Conservation (phyloP, 2,329 filamentous ascomycete species). For the Emmonsiellopsis sp. region DNA sequence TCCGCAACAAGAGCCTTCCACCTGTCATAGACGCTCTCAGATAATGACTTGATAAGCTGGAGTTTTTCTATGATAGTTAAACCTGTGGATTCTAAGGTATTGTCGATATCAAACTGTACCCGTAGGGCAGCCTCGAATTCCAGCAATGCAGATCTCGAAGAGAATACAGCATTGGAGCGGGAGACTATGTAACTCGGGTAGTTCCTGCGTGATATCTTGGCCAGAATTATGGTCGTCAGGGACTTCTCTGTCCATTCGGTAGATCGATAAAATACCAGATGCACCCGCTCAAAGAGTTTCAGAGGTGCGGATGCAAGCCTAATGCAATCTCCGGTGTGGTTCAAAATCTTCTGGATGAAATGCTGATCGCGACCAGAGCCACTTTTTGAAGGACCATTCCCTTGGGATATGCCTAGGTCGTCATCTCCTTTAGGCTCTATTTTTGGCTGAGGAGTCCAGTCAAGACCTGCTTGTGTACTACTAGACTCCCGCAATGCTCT, state of each 20-base stretch:
- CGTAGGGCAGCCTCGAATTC: conserved; percentile 85
- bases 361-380: conserved; percentile 60
- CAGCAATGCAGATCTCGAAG: conserved; percentile 62
- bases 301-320: conserved; percentile 63
- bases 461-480: conserved; percentile 65
- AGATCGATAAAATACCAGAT: conserved; percentile 91
- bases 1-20: conserved; percentile 67
- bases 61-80: conserved; percentile 57
- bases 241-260: conserved; percentile 98
- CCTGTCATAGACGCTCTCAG: conserved; percentile 66
- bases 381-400: conserved; percentile 23
- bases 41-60: conserved; percentile 60
- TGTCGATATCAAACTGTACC: conserved; percentile 73
- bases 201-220: conserved; percentile 76
- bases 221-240: conserved; percentile 85
- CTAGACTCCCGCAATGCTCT: conserved; percentile 65
- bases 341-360: conserved; percentile 68
- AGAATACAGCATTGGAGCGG: conserved; percentile 80
- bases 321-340: conserved; percentile 72
- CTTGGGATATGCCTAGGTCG: conserved; percentile 32
- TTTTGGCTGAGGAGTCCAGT: conserved; percentile 57
- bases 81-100: conserved; percentile 69
- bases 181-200: conserved; percentile 89
- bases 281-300: conserved; percentile 84
- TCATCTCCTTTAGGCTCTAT: conserved; percentile 52